A percentile compares a stretch with the other conserved stretches of the same genome.
These are phyloP conservation scores for Geosmithia morbida DNA, from an alignment of 2,329 filamentous ascomycete species.

Conservation along the genomic window DNA sequence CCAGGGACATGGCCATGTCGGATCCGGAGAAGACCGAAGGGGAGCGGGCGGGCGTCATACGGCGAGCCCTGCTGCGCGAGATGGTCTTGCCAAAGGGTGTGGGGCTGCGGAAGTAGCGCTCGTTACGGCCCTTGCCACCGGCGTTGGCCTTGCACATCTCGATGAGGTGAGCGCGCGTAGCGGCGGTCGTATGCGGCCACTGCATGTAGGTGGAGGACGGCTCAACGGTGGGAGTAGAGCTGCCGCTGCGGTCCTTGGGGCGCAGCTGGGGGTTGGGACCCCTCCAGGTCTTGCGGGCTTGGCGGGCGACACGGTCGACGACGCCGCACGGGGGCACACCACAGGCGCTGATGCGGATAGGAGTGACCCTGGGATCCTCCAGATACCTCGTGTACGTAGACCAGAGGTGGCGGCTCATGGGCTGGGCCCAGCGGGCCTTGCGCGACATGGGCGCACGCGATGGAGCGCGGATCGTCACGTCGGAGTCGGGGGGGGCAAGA, in stretches of 20 bases:
- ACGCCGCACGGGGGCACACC: slow-evolving; percentile 51
- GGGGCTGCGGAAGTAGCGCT: slow-evolving; percentile 34
- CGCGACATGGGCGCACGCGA: slow-evolving; percentile 17
- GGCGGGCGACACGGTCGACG: slow-evolving; percentile 48
- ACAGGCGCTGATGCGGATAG: slow-evolving; percentile 48
- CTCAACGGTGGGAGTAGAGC: slow-evolving; percentile 39
- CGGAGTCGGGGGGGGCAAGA: slow-evolving; percentile 13
- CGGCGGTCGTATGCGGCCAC: slow-evolving; percentile 50
- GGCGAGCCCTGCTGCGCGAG: slow-evolving; percentile 33
- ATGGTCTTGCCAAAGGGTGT: slow-evolving; percentile 39
- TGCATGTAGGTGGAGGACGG: slow-evolving; percentile 35
- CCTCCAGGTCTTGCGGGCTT: slow-evolving; percentile 53
- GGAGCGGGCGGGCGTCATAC: slow-evolving; percentile 29
- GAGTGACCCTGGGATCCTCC: slow-evolving; percentile 53
- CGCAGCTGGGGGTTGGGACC: slow-evolving; percentile 31
- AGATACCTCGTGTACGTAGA: slow-evolving; percentile 49
- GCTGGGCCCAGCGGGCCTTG: slow-evolving; percentile 47
- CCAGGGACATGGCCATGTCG: slow-evolving; percentile 49
- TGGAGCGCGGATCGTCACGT: slow-evolving; percentile 14
- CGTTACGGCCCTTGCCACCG: slow-evolving; percentile 24
- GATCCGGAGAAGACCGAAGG: slow-evolving; percentile 39
- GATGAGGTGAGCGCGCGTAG: slow-evolving; percentile 46
- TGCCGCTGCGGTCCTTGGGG: slow-evolving; percentile 26
- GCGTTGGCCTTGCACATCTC: slow-evolving; percentile 46
- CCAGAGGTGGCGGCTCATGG: slow-evolving; percentile 54